A percentile compares a stretch with the other conserved stretches of the same genome.
Conservation (phyloP, 805 yeast species). For the Metahyphopichia silvanorum region DNA sequence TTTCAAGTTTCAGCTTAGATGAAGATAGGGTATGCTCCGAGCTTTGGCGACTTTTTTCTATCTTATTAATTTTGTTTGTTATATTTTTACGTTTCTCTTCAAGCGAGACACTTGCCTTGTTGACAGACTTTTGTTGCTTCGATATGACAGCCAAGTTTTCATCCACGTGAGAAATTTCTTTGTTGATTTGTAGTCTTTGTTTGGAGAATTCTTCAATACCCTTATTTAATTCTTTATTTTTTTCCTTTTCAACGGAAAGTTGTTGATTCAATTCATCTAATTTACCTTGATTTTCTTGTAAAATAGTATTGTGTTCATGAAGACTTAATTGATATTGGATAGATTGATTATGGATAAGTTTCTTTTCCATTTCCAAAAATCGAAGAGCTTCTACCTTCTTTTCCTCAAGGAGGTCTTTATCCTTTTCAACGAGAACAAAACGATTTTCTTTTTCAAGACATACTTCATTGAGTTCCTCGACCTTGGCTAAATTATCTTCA, state of each 20-base stretch:
- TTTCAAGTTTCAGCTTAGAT: conserved; percentile 44
- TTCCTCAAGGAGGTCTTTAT: conserved; percentile 61
- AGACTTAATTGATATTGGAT: conserved; percentile 54
- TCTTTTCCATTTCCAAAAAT: conserved; percentile 63
- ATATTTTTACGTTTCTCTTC: conserved; percentile 77
- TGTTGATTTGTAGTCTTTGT: conserved; percentile 21
- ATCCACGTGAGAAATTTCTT: conserved; percentile 11
- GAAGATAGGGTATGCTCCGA: conserved; percentile 45
- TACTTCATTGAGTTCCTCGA: conserved; percentile 74
- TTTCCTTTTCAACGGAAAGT: conserved; percentile 24
- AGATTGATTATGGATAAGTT: conserved; percentile 50
- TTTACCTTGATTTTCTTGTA: conserved; percentile 36
- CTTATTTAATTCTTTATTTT: conserved; percentile 23
- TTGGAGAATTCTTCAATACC: conserved; percentile 26
- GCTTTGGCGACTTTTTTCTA: conserved; percentile 49
- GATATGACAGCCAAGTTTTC: conserved; percentile 15
- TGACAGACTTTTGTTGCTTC: conserved; percentile 29
- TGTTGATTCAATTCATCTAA: conserved; percentile 38
- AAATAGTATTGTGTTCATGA: conserved; percentile 33
- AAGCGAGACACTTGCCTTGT: conserved; percentile 57
- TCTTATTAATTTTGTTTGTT: conserved; percentile 54
- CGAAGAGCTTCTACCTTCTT: conserved; percentile 68
- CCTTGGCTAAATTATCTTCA: conserved; percentile 55
- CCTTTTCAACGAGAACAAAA: conserved; percentile 75
- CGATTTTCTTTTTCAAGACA: conserved; percentile 80